Evolutionary conservation across 2,329 filamentous ascomycete genomes (phyloP), one percentile per base, ranked within the genome.

Genomic region (Aspergillus unguis): DNA sequence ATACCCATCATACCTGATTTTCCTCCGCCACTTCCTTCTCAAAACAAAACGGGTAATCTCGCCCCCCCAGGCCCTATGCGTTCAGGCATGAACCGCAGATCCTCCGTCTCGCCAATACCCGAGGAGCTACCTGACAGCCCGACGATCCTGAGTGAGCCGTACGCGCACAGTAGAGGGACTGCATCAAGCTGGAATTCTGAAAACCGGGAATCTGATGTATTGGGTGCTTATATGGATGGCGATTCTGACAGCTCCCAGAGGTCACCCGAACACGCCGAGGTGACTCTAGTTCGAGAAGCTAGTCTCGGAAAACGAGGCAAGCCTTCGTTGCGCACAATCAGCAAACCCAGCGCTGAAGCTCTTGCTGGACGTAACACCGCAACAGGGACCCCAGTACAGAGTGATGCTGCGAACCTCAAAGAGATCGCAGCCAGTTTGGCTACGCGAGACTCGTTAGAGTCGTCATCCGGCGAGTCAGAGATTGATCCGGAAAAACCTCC

Each of bases 21-120:
- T 25, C 54, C 58, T 8, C 50, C 46, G 3, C 52, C 59, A 25
- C 56, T 60, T 10, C 41, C 59, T 28, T 58, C 65, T 8, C 61
- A 63, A 46, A 63, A 62, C 48, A 65, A 62, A 51, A 55, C 56
- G 11, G 58, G 57, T 26, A 66, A 66, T 40, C 62, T 69, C 41
- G 68, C 67, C 7, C 68, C 67, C 8, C 67, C 25, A 6, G 44
- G 48, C 35, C 60, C 67, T 9, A 58, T 55, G 11, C 57, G 49
- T 64, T 66, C 51, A 62, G 65, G 55, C 85, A 87, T 62, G 87
- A 73, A 70, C 29, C 70, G 85, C 2, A 81, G 79, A 58, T 87
- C 86, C 0, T 86, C 80, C 54, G 86, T 91, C 27, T 87, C 87
- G 0, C 87, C 88, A 0, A 91, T 92, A 48, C 85, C 85, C 0